phyloP scores from a whole-genome alignment of 495 filamentous ascomycete species.

The Platismatia glauca region DNA sequence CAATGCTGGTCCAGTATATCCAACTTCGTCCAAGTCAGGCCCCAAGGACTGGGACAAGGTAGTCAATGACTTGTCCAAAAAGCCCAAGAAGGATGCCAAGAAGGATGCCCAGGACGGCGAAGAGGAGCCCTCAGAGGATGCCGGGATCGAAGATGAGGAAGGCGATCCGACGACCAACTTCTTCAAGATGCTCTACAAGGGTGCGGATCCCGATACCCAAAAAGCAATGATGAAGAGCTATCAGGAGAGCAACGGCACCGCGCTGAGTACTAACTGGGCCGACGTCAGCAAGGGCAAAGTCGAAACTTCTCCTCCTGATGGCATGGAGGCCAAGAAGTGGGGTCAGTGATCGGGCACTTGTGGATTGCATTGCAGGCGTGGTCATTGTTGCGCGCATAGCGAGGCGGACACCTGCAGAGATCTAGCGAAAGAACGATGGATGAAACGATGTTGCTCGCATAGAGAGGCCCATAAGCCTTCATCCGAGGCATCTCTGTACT shows the following conservation, averaged over 20 bases:
- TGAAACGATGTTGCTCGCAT: too few relatives aligned
- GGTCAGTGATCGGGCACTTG: background rate
- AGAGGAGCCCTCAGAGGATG: conserved; percentile 32
- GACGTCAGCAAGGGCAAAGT: conserved; percentile 71
- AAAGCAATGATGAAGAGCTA: conserved; percentile 98
- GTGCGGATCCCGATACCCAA: conserved; percentile 67
- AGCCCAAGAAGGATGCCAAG: conserved; percentile 31
- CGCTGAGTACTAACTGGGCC: conserved; percentile 85
- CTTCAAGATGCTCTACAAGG: conserved; percentile 85
- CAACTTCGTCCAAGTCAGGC: conserved; percentile 76
- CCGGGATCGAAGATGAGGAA: conserved; percentile 52
- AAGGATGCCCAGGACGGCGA: conserved; percentile 13
- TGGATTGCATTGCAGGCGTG: too few relatives aligned
- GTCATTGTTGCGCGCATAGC: too few relatives aligned
- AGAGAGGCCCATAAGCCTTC: too few relatives aligned
- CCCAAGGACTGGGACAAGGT: conserved; percentile 91
- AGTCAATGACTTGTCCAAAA: conserved; percentile 45
- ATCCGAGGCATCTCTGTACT: too few relatives aligned
- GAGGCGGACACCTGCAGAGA: too few relatives aligned
- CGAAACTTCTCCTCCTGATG: conserved; percentile 65
- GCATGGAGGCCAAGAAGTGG: conserved; percentile 66
- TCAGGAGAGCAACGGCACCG: conserved; percentile 83
- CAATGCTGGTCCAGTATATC: conserved; percentile 55
- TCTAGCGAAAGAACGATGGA: too few relatives aligned
- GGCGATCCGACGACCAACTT: conserved; percentile 72